phyloP scores from a whole-genome alignment of 495 filamentous ascomycete species.

The Lasiosphaeria hispida region DNA sequence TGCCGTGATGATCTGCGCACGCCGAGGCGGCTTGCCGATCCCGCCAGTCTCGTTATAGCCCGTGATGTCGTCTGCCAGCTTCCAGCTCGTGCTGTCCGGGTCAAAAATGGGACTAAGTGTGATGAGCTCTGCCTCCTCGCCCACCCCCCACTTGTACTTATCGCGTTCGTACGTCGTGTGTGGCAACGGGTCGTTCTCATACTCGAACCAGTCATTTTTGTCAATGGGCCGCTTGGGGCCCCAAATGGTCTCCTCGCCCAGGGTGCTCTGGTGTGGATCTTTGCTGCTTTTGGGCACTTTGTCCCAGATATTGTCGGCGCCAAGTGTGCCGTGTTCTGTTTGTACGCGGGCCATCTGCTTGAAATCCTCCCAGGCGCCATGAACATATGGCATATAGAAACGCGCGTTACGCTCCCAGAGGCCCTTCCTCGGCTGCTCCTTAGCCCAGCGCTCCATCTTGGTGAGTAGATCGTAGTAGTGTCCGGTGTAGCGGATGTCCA shows the following conservation, averaged over 20 bases:
- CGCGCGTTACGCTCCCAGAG: constrained; percentile 91
- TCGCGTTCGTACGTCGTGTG: constrained; percentile 71
- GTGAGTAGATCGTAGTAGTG: constrained; percentile 91
- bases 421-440: constrained; percentile 79
- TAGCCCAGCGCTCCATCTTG: constrained; percentile 71
- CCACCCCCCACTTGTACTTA: constrained; percentile 83
- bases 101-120: constrained; percentile 93
- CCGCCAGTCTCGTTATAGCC: constrained; percentile 70
- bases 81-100: constrained; percentile 84
- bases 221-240: constrained; percentile 71
- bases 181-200: constrained; percentile 68
- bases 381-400: constrained; percentile 86
- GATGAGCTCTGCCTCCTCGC: constrained; percentile 90
- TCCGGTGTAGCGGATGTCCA: constrained; percentile 95
- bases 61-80: constrained; percentile 80
- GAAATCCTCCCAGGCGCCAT: constrained; percentile 92
- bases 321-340: constrained; percentile 75
- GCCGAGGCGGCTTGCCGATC: constrained; percentile 64
- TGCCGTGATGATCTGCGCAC: constrained; percentile 84
- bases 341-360: constrained; percentile 88
- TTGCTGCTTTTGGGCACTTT: constrained; percentile 35
- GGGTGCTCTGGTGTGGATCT: constrained; percentile 24
- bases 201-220: constrained; percentile 63
- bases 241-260: constrained; percentile 74
- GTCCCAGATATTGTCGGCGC: constrained; percentile 68